phyloP scores from a whole-genome alignment of 208 protist species.

The Crithidia expoeki region DNA sequence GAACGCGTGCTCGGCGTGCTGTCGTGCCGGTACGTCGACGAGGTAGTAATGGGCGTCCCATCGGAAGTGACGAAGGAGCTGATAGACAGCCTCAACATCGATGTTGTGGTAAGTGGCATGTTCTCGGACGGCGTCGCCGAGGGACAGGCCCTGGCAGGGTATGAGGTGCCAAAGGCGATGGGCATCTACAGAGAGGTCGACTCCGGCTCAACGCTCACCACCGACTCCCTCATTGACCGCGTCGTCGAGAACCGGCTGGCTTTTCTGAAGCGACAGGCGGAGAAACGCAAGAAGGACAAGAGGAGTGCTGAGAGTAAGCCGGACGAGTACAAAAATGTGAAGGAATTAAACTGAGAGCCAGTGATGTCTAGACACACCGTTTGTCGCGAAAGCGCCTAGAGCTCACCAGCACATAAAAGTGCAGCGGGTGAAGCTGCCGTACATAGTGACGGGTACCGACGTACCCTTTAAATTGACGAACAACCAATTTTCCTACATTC shows the following conservation, averaged over 20 bases:
- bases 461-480: no score
- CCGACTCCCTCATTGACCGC: slow-evolving; percentile 78
- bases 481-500: no score
- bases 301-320: slow-evolving; percentile 51
- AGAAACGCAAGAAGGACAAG: slow-evolving; percentile 78
- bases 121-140: slow-evolving; percentile 33
- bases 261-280: slow-evolving; percentile 73
- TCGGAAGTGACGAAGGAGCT: slow-evolving; percentile 92
- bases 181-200: slow-evolving; percentile 87
- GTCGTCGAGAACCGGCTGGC: slow-evolving; percentile 74
- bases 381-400: no score
- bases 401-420: no score
- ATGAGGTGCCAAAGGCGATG: slow-evolving; percentile 76
- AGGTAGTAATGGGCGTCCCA: slow-evolving; percentile 98
- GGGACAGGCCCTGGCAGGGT: slow-evolving; percentile 26
- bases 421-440: no score
- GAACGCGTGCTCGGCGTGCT: slow-evolving; percentile 97
- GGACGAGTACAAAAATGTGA: slow-evolving; percentile 71
- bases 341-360: slow-evolving; percentile 51
- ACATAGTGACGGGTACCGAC: no score
- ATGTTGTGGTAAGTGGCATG: slow-evolving; percentile 89
- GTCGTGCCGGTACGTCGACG: slow-evolving; percentile 97
- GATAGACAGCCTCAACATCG: slow-evolving; percentile 88
- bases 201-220: slow-evolving; percentile 60
- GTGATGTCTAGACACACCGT: no score